phyloP scores from a whole-genome alignment of 768 basidiomycete species.

The Termitomyces eurrhizus region DNA sequence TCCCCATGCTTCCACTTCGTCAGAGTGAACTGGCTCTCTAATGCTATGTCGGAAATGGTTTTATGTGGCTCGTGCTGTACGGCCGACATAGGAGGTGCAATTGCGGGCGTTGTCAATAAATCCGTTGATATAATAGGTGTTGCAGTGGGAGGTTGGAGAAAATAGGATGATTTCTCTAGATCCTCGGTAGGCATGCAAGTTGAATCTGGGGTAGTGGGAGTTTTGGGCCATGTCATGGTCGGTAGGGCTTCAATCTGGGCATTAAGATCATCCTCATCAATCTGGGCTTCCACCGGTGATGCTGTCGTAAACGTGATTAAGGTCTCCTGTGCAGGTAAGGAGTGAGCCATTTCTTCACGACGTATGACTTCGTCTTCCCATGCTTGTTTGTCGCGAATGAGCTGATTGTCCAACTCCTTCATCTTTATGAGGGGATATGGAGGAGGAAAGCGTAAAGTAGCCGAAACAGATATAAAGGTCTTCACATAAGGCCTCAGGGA shows the following conservation, averaged over 20 bases:
- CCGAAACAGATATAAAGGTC: conserved; percentile 92
- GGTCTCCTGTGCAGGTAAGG: conserved; percentile 38
- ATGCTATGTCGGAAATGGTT: conserved; percentile 62
- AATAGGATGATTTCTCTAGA: conserved; percentile 30
- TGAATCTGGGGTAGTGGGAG: conserved; percentile 30
- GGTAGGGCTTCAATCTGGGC: conserved; percentile 64
- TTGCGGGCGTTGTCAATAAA: not conserved
- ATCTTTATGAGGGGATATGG: conserved; percentile 86
- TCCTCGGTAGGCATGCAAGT: conserved; percentile 26
- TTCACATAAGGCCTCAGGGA: conserved; percentile 80
- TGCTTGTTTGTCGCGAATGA: conserved; percentile 62
- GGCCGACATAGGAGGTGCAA: conserved; percentile 17
- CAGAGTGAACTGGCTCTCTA: conserved; percentile 68
- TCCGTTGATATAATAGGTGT: conserved; percentile 16
- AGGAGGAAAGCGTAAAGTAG: conserved; percentile 87
- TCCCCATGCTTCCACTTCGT: conserved; percentile 83
- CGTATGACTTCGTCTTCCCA: conserved; percentile 88
- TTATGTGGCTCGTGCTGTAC: conserved; percentile 48
- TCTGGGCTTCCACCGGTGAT: conserved; percentile 23
- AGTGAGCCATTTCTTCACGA: conserved; percentile 62
- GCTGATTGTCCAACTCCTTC: conserved; percentile 81
- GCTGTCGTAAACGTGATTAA: conserved; percentile 27
- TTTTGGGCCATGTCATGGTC: conserved; percentile 26
- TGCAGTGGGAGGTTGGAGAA: conserved; percentile 19
- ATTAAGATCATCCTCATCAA: conserved; percentile 48